A percentile compares a stretch with the other conserved stretches of the same genome.
phyloP scores from a whole-genome alignment of 192 early-diverging fungal genomes.

The Podila epicladia region DNA sequence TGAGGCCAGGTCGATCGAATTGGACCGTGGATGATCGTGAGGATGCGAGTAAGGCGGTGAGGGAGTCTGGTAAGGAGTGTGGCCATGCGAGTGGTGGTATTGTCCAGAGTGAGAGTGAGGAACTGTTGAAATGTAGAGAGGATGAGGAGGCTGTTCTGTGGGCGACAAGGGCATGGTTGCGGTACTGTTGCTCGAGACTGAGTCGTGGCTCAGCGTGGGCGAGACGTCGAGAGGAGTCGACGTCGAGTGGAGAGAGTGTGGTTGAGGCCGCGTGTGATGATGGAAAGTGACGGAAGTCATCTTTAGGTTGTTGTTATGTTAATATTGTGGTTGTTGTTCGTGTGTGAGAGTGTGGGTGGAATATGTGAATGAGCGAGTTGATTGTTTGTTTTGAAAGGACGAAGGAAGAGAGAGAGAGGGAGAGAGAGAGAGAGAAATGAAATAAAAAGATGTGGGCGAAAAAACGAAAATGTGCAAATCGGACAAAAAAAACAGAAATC shows the following conservation, averaged over 20 bases:
- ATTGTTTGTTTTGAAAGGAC: not conserved
- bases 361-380: not conserved
- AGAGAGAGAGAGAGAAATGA: not conserved
- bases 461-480: not conserved
- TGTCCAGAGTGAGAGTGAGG: constrained; percentile 8
- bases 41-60: constrained; percentile 35
- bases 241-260: constrained; percentile 11
- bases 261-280: constrained; percentile 15
- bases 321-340: not conserved
- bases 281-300: constrained; percentile 24
- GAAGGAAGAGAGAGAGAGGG: not conserved
- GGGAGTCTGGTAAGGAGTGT: constrained; percentile 26
- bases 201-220: constrained; percentile 24
- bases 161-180: constrained; percentile 2
- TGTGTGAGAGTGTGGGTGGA: not conserved
- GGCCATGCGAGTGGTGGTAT: constrained; percentile 3
- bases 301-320: not conserved
- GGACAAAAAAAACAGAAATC: not conserved
- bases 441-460: not conserved
- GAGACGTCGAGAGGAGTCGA: constrained; percentile 19
- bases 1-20: constrained; percentile 18
- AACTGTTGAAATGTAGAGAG: constrained; percentile 23
- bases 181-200: constrained; percentile 1
- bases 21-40: constrained; percentile 14
- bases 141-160: constrained; percentile 16